phyloP scores from a whole-genome alignment of 306 rosid species.

The Trifolium dubium region DNA sequence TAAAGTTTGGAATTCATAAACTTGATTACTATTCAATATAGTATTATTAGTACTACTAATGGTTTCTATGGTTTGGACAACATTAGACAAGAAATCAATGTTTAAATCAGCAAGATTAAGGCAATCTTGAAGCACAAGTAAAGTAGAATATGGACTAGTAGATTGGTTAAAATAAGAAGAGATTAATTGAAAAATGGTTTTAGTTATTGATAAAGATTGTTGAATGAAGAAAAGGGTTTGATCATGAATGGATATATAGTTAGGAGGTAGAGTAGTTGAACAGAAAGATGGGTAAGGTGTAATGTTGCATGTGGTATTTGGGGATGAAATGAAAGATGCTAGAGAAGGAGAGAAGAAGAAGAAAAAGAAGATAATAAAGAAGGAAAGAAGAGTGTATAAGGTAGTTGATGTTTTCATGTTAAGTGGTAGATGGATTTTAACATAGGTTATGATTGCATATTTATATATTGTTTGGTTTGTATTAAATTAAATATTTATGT shows the following conservation, averaged over 20 bases:
- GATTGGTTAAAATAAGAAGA: constrained; percentile 36
- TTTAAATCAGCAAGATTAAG: constrained; percentile 31
- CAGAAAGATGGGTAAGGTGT: constrained; percentile 52
- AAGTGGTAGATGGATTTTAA: constrained; percentile 23
- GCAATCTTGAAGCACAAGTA: constrained; percentile 46
- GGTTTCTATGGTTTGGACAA: constrained; percentile 30
- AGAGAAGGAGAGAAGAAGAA: constrained; percentile 35
- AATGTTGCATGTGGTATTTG: constrained; percentile 34
- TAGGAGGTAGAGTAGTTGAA: constrained; percentile 38
- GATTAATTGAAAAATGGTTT: constrained; percentile 14
- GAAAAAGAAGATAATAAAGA: background rate
- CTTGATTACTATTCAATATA: background rate
- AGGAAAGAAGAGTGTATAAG: constrained; percentile 34
- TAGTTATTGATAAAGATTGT: constrained; percentile 46
- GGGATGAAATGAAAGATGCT: constrained; percentile 22
- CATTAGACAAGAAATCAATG: constrained; percentile 42
- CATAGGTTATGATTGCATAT: constrained; percentile 27
- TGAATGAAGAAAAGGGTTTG: constrained; percentile 41
- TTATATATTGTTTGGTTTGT: constrained; percentile 33
- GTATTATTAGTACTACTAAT: background rate
- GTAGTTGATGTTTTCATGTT: constrained; percentile 16
- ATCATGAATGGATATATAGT: constrained; percentile 15
- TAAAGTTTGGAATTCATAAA: constrained; percentile 28
- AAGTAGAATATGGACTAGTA: constrained; percentile 31
- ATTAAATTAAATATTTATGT: constrained; percentile 7